Percentiles rank a stretch among this genome's conserved stretches.
phyloP scores from a whole-genome alignment of 371 early-diverging fungal species.

The Mortierella sp. region DNA sequence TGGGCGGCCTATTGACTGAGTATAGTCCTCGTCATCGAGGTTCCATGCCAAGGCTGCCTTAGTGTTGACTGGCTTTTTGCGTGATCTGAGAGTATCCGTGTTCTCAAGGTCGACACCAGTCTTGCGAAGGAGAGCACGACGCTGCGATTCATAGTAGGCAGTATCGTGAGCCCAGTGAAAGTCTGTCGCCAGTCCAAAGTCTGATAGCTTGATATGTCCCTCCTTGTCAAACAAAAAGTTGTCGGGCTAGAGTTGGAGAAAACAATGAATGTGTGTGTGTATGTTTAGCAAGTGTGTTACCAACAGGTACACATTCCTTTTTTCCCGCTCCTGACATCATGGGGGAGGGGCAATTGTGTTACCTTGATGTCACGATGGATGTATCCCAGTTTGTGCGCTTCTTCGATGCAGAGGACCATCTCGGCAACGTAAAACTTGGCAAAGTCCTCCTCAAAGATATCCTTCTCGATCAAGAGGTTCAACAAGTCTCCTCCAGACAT shows the following conservation, averaged over 20 bases:
- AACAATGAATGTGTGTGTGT: not conserved
- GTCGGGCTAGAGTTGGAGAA: conserved; percentile 28
- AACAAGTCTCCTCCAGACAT: conserved; percentile 85
- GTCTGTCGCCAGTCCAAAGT: conserved; percentile 82
- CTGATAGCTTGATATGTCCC: conserved; percentile 83
- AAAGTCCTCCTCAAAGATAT: conserved; percentile 68
- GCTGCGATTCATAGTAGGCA: conserved; percentile 62
- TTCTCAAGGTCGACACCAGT: conserved; percentile 59
- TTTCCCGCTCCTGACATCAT: no score
- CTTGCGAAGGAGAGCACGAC: conserved; percentile 58
- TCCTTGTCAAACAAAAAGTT: conserved; percentile 65
- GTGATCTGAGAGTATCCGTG: conserved; percentile 56
- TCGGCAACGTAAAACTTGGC: conserved; percentile 81
- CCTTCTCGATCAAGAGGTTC: conserved; percentile 68
- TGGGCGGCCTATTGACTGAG: conserved; percentile 41
- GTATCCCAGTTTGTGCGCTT: conserved; percentile 71
- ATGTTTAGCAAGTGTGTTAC: not conserved
- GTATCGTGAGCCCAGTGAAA: conserved; percentile 69
- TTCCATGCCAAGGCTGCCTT: conserved; percentile 46
- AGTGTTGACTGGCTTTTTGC: conserved; percentile 33
- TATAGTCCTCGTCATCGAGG: conserved; percentile 38
- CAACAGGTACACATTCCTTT: no score
- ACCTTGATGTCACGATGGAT: conserved; percentile 78
- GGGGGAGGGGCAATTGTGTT: not conserved
- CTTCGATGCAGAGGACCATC: conserved; percentile 75